These are phyloP conservation scores for Teratosphaeria epicoccoides DNA, from an alignment of 2,329 filamentous ascomycete species.

Conservation along the genomic window DNA sequence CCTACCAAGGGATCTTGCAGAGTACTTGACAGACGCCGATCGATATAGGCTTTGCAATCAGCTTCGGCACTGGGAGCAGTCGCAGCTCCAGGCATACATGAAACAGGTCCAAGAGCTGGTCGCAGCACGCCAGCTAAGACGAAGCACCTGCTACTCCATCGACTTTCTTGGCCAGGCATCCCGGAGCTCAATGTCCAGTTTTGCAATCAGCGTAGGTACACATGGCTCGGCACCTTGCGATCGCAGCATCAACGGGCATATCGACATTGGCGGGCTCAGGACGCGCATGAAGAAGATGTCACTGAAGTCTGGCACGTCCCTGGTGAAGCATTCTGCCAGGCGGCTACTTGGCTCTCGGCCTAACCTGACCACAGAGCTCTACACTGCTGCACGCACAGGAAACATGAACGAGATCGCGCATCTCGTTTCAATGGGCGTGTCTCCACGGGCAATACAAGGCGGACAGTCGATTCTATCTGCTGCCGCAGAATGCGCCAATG, in stretches of 20 bases:
- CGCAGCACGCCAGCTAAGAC: constrained; percentile 7
- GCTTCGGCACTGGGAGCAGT: constrained; percentile 19
- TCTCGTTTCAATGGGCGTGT: constrained; percentile 2
- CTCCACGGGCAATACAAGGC: constrained; percentile 1
- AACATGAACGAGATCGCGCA: constrained; percentile 1
- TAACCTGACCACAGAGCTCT: constrained; percentile 1
- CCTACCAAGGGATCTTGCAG: background rate
- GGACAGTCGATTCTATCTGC: constrained; percentile 3
- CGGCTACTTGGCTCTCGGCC: constrained; percentile 2
- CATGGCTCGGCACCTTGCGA: constrained; percentile 20
- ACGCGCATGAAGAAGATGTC: constrained; percentile 16
- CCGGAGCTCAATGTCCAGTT: constrained; percentile 12
- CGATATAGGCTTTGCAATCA: constrained; percentile 13
- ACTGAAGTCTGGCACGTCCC: constrained; percentile 8
- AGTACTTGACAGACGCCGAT: constrained; percentile 13
- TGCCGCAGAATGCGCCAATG: constrained; percentile 2
- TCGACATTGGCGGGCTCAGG: constrained; percentile 17
- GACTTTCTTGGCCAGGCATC: constrained; percentile 11
- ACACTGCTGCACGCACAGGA: constrained; percentile 2
- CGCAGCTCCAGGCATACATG: constrained; percentile 18
- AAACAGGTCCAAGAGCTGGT: constrained; percentile 14
- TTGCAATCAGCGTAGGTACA: constrained; percentile 16
- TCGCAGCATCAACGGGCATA: constrained; percentile 1
- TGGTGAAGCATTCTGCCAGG: constrained; percentile 1
- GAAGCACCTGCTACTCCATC: constrained; percentile 16